Conservation (phyloP, 768 basidiomycete species). For the Xanthoconium stramineum region DNA sequence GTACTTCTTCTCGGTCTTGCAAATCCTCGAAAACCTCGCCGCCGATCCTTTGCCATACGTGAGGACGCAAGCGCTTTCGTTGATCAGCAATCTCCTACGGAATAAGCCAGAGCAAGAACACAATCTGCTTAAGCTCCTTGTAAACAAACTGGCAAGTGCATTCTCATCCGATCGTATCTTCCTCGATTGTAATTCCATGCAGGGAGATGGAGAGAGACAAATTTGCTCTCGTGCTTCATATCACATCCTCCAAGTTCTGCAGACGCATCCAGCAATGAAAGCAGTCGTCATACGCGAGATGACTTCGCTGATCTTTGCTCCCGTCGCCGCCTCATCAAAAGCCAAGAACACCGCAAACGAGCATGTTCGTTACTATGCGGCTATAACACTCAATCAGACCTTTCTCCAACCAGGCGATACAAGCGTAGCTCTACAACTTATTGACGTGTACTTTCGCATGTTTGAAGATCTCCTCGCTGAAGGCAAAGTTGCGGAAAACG, state of each 20-base stretch:
- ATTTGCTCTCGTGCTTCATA: constrained; percentile 89
- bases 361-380: constrained; percentile 88
- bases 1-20: constrained; percentile 89
- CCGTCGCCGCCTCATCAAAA: constrained; percentile 21
- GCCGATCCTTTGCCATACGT: constrained; percentile 87
- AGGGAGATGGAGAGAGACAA: constrained; percentile 89
- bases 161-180: background rate
- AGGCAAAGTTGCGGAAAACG: constrained; percentile 28
- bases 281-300: constrained; percentile 84
- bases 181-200: background rate
- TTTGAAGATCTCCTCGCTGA: constrained; percentile 86
- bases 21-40: constrained; percentile 83
- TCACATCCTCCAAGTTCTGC: constrained; percentile 84
- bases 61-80: constrained; percentile 75
- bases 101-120: constrained; percentile 98
- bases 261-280: constrained; percentile 93
- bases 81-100: constrained; percentile 76
- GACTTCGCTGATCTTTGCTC: constrained; percentile 57
- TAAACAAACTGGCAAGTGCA: constrained; percentile 82
- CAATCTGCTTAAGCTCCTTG: constrained; percentile 86
- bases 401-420: constrained; percentile 65
- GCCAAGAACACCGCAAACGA: constrained; percentile 44
- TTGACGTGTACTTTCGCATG: constrained; percentile 92
- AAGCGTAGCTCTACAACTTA: constrained; percentile 71
- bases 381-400: constrained; percentile 94